A percentile compares a stretch with the other conserved stretches of the same genome.
Conservation (phyloP, 1,284 basidiomycete genomes). For the Peniophora sp. region DNA sequence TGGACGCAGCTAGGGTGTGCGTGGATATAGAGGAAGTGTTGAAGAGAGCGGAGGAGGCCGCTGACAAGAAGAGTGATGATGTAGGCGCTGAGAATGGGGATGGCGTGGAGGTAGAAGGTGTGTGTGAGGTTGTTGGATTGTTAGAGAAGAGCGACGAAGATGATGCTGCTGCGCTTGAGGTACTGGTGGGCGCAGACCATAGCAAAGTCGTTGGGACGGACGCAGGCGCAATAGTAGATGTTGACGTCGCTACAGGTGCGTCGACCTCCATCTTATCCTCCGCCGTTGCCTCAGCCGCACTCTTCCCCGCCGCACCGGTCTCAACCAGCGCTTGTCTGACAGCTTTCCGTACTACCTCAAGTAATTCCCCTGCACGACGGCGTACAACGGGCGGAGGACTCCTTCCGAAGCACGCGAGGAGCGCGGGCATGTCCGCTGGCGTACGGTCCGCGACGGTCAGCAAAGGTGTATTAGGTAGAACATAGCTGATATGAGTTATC, state of each 20-base stretch:
- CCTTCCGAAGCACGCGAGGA: constrained; percentile 48
- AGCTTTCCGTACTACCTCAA: constrained; percentile 49
- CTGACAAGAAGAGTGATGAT: no score
- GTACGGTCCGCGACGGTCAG: constrained; percentile 63
- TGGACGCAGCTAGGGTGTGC: neutral
- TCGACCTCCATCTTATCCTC: neutral
- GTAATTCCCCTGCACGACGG: constrained; percentile 51
- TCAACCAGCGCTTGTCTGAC: constrained; percentile 27
- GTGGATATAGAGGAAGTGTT: neutral
- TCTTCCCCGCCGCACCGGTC: constrained; percentile 2
- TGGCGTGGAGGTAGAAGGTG: no score
- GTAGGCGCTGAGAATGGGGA: no score
- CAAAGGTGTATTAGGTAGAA: constrained; percentile 66
- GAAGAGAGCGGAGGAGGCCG: no score
- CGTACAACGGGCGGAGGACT: constrained; percentile 51
- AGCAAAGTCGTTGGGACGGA: constrained; percentile 27
- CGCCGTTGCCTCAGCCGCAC: neutral
- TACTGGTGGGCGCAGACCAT: constrained; percentile 19
- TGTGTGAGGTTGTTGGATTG: no score
- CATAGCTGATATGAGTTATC: constrained; percentile 37
- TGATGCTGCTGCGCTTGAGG: neutral
- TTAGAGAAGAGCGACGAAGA: neutral
- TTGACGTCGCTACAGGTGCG: neutral
- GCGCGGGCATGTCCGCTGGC: constrained; percentile 49
- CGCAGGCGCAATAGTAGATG: neutral